Percentiles rank a stretch among this genome's conserved stretches.
These are phyloP conservation scores for Blumeriella jaapii DNA, from an alignment of 2,329 filamentous ascomycete species.

Conservation along the genomic window DNA sequence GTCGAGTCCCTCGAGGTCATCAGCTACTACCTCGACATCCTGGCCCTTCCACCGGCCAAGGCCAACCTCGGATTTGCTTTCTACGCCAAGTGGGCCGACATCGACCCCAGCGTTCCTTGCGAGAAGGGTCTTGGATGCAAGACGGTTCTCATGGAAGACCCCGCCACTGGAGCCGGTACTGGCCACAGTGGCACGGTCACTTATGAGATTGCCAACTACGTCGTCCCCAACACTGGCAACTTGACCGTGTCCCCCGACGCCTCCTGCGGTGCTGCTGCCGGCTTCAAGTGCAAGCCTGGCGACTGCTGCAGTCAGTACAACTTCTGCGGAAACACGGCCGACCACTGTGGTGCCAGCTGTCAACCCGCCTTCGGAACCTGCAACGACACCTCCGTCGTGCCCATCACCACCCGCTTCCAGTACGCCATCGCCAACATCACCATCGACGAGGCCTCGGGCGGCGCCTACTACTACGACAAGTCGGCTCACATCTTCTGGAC, in stretches of 20 bases:
- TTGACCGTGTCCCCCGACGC: slow-evolving; percentile 12
- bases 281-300: slow-evolving; percentile 5
- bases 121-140: slow-evolving; percentile 40
- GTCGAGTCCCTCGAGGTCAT: slow-evolving; percentile 41
- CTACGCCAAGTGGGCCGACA: slow-evolving; percentile 54
- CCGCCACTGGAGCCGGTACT: slow-evolving; percentile 44
- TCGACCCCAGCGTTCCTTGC: slow-evolving; percentile 30
- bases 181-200: slow-evolving; percentile 16
- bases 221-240: slow-evolving; percentile 30
- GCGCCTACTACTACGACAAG: slow-evolving; percentile 57
- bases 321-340: slow-evolving; percentile 6
- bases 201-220: slow-evolving; percentile 9
- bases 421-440: slow-evolving; percentile 40
- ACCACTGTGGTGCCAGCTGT: slow-evolving; percentile 10
- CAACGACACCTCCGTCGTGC: neutral
- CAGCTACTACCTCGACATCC: slow-evolving; percentile 45
- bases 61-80: slow-evolving; percentile 55
- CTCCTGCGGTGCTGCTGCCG: slow-evolving; percentile 8
- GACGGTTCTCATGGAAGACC: slow-evolving; percentile 45
- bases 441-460: slow-evolving; percentile 47
- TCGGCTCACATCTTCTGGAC: slow-evolving; percentile 56
- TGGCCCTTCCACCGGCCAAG: slow-evolving; percentile 34
- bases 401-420: slow-evolving; percentile 32
- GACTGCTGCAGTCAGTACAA: slow-evolving; percentile 11
- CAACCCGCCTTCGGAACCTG: slow-evolving; percentile 8